A percentile compares a stretch with the other conserved stretches of the same genome.
These are phyloP conservation scores for Moniliella sp. DNA, from an alignment of 1,284 basidiomycete species.

Conservation along the genomic window DNA sequence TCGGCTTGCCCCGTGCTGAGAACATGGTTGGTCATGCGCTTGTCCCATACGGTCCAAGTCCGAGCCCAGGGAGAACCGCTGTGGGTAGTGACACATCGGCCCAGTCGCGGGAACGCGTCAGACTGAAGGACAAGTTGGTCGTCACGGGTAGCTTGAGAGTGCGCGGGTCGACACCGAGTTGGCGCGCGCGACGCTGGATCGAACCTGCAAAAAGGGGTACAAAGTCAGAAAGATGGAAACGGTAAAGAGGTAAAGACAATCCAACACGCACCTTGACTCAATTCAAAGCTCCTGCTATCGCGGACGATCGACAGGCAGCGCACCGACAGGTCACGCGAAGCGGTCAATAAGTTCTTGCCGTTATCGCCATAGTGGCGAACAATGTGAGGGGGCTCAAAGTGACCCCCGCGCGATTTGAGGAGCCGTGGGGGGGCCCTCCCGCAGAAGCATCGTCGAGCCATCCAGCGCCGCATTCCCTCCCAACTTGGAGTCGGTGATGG, in stretches of 20 bases:
- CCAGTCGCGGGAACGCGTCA: conserved; percentile 75
- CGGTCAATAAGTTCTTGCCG: conserved; percentile 61
- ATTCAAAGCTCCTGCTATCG: conserved; percentile 45
- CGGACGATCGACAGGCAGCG: conserved; percentile 71
- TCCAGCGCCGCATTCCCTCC: background rate
- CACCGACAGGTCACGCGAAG: conserved; percentile 51
- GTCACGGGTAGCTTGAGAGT: conserved; percentile 43
- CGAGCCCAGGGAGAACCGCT: conserved; percentile 38
- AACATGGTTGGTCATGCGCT: conserved; percentile 11
- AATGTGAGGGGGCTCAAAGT: conserved; percentile 68
- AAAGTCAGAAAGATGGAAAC: conserved; percentile 6
- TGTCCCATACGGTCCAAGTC: conserved; percentile 24
- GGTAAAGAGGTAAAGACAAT: background rate
- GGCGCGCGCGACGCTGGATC: conserved; percentile 51
- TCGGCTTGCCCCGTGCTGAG: conserved; percentile 2
- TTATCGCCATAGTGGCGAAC: conserved; percentile 89
- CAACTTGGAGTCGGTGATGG: conserved; percentile 42
- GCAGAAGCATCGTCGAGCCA: background rate
- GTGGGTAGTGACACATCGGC: conserved; percentile 83
- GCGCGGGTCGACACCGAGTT: conserved; percentile 56
- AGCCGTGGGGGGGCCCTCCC: conserved; percentile 38
- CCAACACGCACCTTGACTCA: conserved; percentile 56
- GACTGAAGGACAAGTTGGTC: conserved; percentile 55
- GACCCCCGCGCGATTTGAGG: conserved; percentile 75
- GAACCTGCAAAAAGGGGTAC: conserved; percentile 32